phyloP scores from a whole-genome alignment of 768 basidiomycete species.

The Steccherinum ochraceum region DNA sequence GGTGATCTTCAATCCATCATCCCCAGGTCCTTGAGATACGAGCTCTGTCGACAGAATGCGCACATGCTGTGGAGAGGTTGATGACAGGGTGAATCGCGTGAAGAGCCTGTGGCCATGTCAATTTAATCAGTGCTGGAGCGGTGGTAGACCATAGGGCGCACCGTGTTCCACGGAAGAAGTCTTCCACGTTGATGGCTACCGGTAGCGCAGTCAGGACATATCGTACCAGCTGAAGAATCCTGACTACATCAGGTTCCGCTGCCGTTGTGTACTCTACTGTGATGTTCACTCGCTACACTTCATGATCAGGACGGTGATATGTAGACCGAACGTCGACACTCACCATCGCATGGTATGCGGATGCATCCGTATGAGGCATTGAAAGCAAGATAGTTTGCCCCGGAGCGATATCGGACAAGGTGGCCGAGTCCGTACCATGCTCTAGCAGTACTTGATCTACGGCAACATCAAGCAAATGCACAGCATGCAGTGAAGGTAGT shows the following conservation, averaged over 20 bases:
- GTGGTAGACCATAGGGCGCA: slow-evolving; percentile 23
- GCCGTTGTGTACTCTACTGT: slow-evolving; percentile 63
- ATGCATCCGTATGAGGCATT: slow-evolving; percentile 63
- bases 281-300: slow-evolving; percentile 61
- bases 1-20: slow-evolving; percentile 46
- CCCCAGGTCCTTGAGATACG: slow-evolving; percentile 34
- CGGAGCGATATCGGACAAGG: slow-evolving; percentile 41
- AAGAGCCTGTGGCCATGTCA: slow-evolving; percentile 69
- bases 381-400: slow-evolving; percentile 41
- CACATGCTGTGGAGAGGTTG: slow-evolving; percentile 73
- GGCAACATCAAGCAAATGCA: too few relatives aligned
- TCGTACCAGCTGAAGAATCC: slow-evolving; percentile 49
- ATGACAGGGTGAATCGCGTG: slow-evolving; percentile 86
- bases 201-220: slow-evolving; percentile 68
- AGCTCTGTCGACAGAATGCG: slow-evolving; percentile 61
- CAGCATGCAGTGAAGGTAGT: too few relatives aligned
- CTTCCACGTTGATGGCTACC: slow-evolving; percentile 90
- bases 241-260: slow-evolving; percentile 42
- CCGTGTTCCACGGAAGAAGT: slow-evolving; percentile 89
- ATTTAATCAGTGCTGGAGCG: background rate
- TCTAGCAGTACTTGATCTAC: too few relatives aligned
- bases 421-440: slow-evolving; percentile 36
- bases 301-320: background rate
- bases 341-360: slow-evolving; percentile 57
- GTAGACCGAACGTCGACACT: slow-evolving; percentile 14